Evolutionary conservation across 148 eudicot species (phyloP), one percentile per base, ranked within the genome.

Genomic region (Mesembryanthemum crystallinum): DNA sequence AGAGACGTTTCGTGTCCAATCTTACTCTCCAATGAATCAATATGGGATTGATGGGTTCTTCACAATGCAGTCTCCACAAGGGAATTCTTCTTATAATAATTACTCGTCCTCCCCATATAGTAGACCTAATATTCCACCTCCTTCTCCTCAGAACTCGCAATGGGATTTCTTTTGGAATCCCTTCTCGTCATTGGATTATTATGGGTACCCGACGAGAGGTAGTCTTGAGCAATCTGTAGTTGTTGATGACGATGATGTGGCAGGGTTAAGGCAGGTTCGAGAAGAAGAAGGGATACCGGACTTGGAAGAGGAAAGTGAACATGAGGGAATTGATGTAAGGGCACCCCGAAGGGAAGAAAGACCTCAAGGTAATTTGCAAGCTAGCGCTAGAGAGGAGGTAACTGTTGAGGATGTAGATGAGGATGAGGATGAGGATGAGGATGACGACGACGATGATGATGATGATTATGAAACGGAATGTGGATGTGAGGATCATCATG

Each of bases 161-260:
- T 95, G 98, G 98, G 98, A 95, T 81, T 92, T 87, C 86, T 92
- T 95, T 61, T 95, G 98, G 98, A 95, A 95, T 64, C 98, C 97
- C 11, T 95, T 95, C 76, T 90, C 98, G 7, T 95, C 98, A 7
- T 75, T 92, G 75, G 98, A 92, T 78, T 87, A 89, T 68, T 95
- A 90, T 75, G 98, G 96, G 35, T 92, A 90, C 84, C 90, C 92
- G 7, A 83, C 82, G 6, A 82, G 93, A 55, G 82, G 80, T 79
- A 87, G 87, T 79, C 86, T 90, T 23, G 92, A 90, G 64, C 92
- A 83, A 58, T 68, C 86, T 1, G 72, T 83, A 55, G 65, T 86
- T 67, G 94, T 92, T 74, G 94, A 92, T 78, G 94, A 95, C 72
- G 94, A 92, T 78, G 98, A 94, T 64, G 79, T 80, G 47, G 84